Evolutionary conservation across 176 grass and related monocot species (phyloP).

Genomic region (Lolium rigidum): DNA sequence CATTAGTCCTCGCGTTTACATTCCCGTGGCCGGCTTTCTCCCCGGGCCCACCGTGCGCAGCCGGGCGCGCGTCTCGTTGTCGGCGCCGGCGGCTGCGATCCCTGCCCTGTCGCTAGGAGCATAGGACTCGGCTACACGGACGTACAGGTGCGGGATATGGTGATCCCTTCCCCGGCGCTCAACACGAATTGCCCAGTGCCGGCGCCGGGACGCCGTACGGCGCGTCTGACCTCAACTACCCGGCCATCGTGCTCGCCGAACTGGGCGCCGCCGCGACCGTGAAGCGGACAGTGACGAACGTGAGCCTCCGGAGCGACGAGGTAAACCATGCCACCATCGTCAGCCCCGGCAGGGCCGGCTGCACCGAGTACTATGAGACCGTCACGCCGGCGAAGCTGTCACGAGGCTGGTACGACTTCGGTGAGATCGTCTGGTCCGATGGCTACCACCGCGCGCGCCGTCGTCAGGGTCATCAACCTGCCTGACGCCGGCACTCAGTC

Average conservation of each 20-base stretch:
- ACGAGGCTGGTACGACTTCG: no score
- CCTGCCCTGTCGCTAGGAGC: neutral
- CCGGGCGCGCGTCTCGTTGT: neutral
- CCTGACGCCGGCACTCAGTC: no score
- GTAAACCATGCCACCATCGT: constrained; percentile 50
- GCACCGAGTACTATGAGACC: no score
- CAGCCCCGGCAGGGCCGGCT: constrained; percentile 21
- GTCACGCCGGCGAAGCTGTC: no score
- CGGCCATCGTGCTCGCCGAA: constrained; percentile 62
- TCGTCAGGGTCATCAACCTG: no score
- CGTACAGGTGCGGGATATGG: constrained; percentile 61
- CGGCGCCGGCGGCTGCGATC: neutral
- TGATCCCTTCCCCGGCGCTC: constrained; percentile 52
- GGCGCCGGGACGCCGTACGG: no score
- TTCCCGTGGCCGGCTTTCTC: neutral
- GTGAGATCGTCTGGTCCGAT: no score
- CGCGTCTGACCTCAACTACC: constrained; percentile 68
- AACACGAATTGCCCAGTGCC: constrained; percentile 25
- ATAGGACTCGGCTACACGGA: constrained; percentile 45
- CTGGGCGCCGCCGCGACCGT: constrained; percentile 54
- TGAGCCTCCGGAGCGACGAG: constrained; percentile 52
- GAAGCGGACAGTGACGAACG: constrained; percentile 75
- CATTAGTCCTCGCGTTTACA: constrained; percentile 7
- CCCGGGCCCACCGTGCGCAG: neutral
- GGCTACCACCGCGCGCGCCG: no score